These are phyloP conservation scores for Mucor piriformis DNA, from an alignment of 371 early-diverging fungal genomes.

Conservation along the genomic window DNA sequence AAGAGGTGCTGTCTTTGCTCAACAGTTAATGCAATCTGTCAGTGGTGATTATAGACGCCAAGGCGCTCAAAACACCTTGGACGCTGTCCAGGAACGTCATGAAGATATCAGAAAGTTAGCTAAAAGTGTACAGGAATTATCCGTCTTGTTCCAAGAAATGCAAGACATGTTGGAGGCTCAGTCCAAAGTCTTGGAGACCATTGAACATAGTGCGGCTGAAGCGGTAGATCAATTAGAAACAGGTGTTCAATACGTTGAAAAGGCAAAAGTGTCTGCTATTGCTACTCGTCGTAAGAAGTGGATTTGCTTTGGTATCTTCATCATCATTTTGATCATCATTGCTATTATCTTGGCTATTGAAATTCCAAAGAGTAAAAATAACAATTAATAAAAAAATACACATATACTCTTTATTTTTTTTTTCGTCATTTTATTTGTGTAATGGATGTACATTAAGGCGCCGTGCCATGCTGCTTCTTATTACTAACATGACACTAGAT, in stretches of 20 bases:
- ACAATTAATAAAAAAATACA: constrained; percentile 1
- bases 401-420: not conserved
- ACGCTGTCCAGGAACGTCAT: constrained; percentile 55
- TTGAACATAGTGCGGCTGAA: constrained; percentile 45
- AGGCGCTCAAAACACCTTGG: constrained; percentile 44
- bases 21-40: constrained; percentile 47
- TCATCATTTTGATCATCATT: constrained; percentile 46
- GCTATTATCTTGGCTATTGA: constrained; percentile 37
- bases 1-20: constrained; percentile 47
- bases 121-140: constrained; percentile 48
- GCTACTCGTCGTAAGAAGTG: constrained; percentile 53
- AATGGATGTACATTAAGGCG: too few species aligned
- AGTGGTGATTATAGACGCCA: constrained; percentile 43
- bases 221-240: constrained; percentile 37
- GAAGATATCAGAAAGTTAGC: constrained; percentile 52
- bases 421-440: not conserved
- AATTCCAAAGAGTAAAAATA: constrained; percentile 11
- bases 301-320: constrained; percentile 51
- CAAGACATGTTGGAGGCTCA: constrained; percentile 47
- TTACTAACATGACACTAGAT: too few species aligned
- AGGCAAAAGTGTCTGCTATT: constrained; percentile 37
- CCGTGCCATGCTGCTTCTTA: too few species aligned
- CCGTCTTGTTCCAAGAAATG: constrained; percentile 51
- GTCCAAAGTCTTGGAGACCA: constrained; percentile 39
- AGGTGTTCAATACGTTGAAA: constrained; percentile 36